phyloP scores from a whole-genome alignment of 495 filamentous ascomycete species.

The Penicillium silybi region DNA sequence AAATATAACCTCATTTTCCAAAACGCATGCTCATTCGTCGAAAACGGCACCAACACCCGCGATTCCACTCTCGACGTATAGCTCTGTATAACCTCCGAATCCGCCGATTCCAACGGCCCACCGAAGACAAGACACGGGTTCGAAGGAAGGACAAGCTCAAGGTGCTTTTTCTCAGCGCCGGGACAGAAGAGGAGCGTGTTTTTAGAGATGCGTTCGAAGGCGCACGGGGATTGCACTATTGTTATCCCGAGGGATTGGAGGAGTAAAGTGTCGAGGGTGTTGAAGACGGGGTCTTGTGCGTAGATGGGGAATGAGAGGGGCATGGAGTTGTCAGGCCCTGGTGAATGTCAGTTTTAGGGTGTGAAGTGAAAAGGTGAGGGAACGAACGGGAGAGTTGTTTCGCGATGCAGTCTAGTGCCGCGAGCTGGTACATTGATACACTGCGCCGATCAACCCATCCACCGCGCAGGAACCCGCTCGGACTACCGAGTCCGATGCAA shows the following conservation, averaged over 20 bases:
- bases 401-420: slow-evolving; percentile 54
- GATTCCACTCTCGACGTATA: slow-evolving; percentile 24
- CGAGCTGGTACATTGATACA: slow-evolving; percentile 56
- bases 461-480: slow-evolving; percentile 42
- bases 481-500: slow-evolving; percentile 54
- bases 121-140: slow-evolving; percentile 34
- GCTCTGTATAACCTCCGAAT: slow-evolving; percentile 22
- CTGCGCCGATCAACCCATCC: slow-evolving; percentile 44
- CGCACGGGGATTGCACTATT: slow-evolving; percentile 54
- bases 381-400: slow-evolving; percentile 21
- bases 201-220: slow-evolving; percentile 48
- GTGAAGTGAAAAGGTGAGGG: background rate
- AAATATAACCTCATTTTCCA: slow-evolving; percentile 44
- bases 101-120: slow-evolving; percentile 32
- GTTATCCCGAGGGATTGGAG: slow-evolving; percentile 48
- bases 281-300: slow-evolving; percentile 73
- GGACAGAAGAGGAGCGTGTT: slow-evolving; percentile 61
- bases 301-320: slow-evolving; percentile 29
- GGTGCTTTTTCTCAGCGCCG: slow-evolving; percentile 39
- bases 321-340: background rate
- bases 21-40: slow-evolving; percentile 37
- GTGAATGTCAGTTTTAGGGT: background rate
- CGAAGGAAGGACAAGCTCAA: slow-evolving; percentile 27
- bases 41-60: slow-evolving; percentile 30
- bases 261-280: slow-evolving; percentile 54